Evolutionary conservation across 148 eudicot genomes (phyloP), one percentile per base, ranked within the genome.

Genomic region (Camellia japonica): DNA sequence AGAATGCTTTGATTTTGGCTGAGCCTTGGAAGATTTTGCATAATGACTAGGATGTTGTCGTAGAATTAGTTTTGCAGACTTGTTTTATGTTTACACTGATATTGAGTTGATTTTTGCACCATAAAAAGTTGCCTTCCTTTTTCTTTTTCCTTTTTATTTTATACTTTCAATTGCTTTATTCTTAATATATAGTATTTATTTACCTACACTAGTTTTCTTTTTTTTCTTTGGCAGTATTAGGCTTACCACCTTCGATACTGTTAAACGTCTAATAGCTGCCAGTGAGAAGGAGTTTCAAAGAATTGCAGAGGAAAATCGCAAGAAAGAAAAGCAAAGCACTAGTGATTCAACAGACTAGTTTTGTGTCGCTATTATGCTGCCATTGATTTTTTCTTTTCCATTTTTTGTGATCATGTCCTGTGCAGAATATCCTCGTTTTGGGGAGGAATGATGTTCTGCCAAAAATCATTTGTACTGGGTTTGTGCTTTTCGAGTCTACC

Each of bases 171-270:
- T 42, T 68, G 19, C 42, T 13, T 66, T 41, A 41, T 51, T 54
- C 41, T 52, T 78, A 54, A 5, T 44, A 49, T 49, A 18, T 30
- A 20, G 8, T 23, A 11, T 3, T 10, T 58, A 67, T 47, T 58
- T 19, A 41, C 56, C 5, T 64, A 55, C 54, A 7, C 43, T 54
- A 19, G 9, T 14, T 20, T 5, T 47, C 19, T 55, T 49, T 49
- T 54, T 80, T 78, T 66, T 43, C 76, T 74, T 49, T 83, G 89
- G 89, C 95, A 96, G 99, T 85, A 96, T 96, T 76, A 85, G 94
- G 87, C 95, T 96, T 58, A 91, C 97, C 23, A 91, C 97, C 13
- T 96, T 96, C 18, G 99, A 96, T 86, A 88, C 88, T 3, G 97
- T 93, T 68, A 96, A 96, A 81, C 81, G 87, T 74, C 79, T 92